Conservation (phyloP, 352 stramenopile genomes). For the Phytophthora multivora region DNA sequence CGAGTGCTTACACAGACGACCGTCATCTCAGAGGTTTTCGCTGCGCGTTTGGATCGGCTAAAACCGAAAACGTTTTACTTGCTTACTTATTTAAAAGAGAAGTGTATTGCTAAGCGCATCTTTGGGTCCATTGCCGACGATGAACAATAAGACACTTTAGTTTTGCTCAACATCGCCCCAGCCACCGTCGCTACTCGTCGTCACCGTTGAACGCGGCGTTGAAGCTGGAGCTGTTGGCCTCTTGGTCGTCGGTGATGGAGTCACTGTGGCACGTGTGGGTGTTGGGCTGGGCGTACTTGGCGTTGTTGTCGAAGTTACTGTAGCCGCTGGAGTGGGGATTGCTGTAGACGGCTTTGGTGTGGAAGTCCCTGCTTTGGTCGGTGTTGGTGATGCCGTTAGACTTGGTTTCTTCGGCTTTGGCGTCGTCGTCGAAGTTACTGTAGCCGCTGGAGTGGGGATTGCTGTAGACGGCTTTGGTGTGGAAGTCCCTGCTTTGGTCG, state of each 20-base stretch:
- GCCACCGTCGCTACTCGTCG: conserved; percentile 1
- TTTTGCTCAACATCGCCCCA: conserved; percentile 19
- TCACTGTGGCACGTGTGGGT: neutral
- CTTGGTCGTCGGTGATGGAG: neutral
- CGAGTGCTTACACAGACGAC: neutral
- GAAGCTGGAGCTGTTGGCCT: neutral
- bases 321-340: neutral
- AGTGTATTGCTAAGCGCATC: neutral
- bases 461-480: neutral
- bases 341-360: neutral
- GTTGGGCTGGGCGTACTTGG: neutral
- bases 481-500: neutral
- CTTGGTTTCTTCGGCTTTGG: neutral
- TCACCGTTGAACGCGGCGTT: conserved; percentile 1
- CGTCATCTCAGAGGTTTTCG: neutral
- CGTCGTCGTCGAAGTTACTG: neutral
- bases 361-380: neutral
- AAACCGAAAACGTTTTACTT: no score
- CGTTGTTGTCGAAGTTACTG: neutral
- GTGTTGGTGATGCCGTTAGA: neutral
- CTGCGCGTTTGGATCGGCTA: neutral
- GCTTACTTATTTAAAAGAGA: no score
- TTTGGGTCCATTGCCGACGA: neutral
- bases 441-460: neutral
- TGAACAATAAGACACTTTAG: neutral